A percentile compares a stretch with the other conserved stretches of the same genome.
Conservation (phyloP, 2,329 filamentous ascomycete genomes). For the Monosporascus sp. region DNA sequence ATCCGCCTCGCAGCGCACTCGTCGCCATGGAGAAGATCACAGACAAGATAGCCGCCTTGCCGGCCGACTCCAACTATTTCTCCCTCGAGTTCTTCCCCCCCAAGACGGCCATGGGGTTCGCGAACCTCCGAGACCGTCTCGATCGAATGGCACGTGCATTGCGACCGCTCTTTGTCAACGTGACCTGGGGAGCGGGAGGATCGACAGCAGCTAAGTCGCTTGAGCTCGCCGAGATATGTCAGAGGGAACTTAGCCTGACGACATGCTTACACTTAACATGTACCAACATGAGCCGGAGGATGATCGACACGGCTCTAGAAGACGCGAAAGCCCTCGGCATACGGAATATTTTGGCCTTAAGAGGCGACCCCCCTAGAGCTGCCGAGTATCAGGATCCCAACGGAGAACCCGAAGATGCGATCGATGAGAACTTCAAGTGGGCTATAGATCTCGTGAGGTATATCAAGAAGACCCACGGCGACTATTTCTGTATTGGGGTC, state of each 20-base stretch:
- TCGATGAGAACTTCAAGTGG: slow-evolving; percentile 77
- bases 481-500: slow-evolving; percentile 95
- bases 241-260: slow-evolving; percentile 84
- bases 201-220: slow-evolving; percentile 87
- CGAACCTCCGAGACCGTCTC: slow-evolving; percentile 86
- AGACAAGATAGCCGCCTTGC: slow-evolving; percentile 88
- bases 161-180: slow-evolving; percentile 88
- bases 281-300: slow-evolving; percentile 86
- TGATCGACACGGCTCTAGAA: slow-evolving; percentile 85
- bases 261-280: slow-evolving; percentile 96
- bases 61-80: slow-evolving; percentile 77
- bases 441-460: slow-evolving; percentile 86
- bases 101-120: slow-evolving; percentile 92
- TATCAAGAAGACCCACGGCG: slow-evolving; percentile 77
- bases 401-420: slow-evolving; percentile 50
- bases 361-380: slow-evolving; percentile 84
- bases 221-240: slow-evolving; percentile 90
- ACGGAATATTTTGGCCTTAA: slow-evolving; percentile 84
- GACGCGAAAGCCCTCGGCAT: slow-evolving; percentile 88
- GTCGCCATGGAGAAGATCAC: slow-evolving; percentile 76
- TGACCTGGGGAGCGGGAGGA: slow-evolving; percentile 96
- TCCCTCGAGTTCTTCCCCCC: slow-evolving; percentile 99
- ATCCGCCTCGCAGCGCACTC: background rate
- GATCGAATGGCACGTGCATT: slow-evolving; percentile 92
- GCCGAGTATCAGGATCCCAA: slow-evolving; percentile 76